These are phyloP conservation scores for Sarocladium oryzae DNA, from an alignment of 2,329 filamentous ascomycete species.

Conservation along the genomic window DNA sequence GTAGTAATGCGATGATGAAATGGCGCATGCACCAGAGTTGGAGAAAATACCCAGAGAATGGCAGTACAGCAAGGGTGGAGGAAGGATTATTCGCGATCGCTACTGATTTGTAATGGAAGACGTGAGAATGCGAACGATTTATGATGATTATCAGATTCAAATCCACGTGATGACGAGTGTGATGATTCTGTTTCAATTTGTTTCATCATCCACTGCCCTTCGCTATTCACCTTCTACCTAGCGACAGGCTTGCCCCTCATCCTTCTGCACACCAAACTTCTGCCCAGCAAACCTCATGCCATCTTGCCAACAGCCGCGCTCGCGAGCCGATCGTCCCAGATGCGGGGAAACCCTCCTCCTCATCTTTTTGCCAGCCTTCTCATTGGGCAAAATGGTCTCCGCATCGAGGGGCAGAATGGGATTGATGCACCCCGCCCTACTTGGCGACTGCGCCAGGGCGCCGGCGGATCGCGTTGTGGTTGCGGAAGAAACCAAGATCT, in stretches of 20 bases:
- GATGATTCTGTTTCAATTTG: too few species aligned
- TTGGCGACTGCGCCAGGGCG: not conserved
- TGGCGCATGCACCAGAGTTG: not conserved
- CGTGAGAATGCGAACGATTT: too few species aligned
- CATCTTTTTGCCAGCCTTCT: not conserved
- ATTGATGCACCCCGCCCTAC: not conserved
- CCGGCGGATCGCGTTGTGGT: not conserved
- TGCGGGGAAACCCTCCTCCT: constrained; percentile 1
- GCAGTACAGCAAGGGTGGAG: too few species aligned
- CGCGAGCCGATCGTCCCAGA: constrained; percentile 2
- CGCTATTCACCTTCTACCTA: not conserved
- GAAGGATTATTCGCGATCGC: too few species aligned
- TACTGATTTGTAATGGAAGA: too few species aligned
- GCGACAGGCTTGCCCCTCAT: too few species aligned
- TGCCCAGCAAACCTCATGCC: not conserved
- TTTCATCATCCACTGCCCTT: too few species aligned
- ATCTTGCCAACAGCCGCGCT: constrained; percentile 7
- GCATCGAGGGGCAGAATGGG: constrained; percentile 1
- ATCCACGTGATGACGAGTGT: too few species aligned
- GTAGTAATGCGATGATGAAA: not conserved
- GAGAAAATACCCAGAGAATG: not conserved
- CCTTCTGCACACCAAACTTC: too few species aligned
- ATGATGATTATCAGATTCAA: too few species aligned
- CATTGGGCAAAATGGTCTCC: constrained; percentile 5
- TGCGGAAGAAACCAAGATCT: not conserved